These are phyloP conservation scores for Cryptosporidium ubiquitum DNA, from an alignment of 169 alveolate genomes.

Conservation along the genomic window DNA sequence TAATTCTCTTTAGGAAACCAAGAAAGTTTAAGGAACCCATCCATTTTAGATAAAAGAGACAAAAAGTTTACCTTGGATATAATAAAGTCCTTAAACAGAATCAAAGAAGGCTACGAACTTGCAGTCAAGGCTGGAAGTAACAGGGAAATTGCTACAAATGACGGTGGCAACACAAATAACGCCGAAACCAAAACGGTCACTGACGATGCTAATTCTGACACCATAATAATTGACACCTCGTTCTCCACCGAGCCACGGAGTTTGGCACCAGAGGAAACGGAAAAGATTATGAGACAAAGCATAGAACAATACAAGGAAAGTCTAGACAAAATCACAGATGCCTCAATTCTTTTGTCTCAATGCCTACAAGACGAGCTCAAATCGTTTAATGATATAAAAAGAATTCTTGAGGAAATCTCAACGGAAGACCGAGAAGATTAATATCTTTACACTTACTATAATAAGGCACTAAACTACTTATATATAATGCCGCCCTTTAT, in stretches of 20 bases:
- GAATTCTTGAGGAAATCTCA: slow-evolving; percentile 13
- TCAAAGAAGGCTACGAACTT: slow-evolving; percentile 40
- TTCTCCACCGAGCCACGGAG: background rate
- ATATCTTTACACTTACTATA: background rate
- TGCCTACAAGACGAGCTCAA: slow-evolving; percentile 58
- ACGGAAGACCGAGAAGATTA: background rate
- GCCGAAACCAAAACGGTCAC: background rate
- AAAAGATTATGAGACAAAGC: background rate
- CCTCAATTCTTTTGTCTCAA: slow-evolving; percentile 29
- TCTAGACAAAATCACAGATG: slow-evolving; percentile 56
- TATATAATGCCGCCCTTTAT: slow-evolving; percentile 5
- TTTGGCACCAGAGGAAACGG: background rate
- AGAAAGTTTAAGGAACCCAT: slow-evolving; percentile 4
- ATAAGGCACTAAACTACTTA: background rate
- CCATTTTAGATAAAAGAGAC: slow-evolving; percentile 20
- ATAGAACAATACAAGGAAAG: slow-evolving; percentile 65
- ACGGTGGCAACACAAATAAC: no score
- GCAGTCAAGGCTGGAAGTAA: slow-evolving; percentile 1
- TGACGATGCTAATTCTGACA: background rate
- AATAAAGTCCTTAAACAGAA: slow-evolving; percentile 37
- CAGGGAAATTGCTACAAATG: background rate
- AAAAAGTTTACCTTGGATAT: slow-evolving; percentile 24
- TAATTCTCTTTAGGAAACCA: slow-evolving; percentile 24
- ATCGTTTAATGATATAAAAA: slow-evolving; percentile 49
- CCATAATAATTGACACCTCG: background rate